phyloP scores from a whole-genome alignment of 169 alveolate species.

The Amoebophrya sp. region DNA sequence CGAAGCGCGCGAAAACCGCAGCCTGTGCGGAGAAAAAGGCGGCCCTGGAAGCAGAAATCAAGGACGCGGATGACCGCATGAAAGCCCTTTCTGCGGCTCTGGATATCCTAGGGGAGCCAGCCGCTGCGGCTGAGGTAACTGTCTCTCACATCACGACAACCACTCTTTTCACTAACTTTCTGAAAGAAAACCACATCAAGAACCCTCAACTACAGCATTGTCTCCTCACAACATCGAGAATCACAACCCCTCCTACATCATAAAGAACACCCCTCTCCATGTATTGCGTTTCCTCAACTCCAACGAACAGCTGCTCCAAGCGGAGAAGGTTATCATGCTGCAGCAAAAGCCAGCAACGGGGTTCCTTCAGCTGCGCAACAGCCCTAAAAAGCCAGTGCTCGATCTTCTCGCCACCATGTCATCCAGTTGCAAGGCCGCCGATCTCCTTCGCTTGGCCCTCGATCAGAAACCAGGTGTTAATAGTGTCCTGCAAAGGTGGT shows the following conservation, averaged over 20 bases:
- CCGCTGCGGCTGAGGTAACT: slow-evolving; percentile 7
- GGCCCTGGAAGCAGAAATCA: not conserved
- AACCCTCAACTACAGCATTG: too few relatives aligned
- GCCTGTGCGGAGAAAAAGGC: not conserved
- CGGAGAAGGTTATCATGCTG: not conserved
- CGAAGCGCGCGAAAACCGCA: not conserved
- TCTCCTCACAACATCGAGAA: too few relatives aligned
- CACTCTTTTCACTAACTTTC: too few relatives aligned
- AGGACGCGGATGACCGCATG: slow-evolving; percentile 24
- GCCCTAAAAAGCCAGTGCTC: not conserved
- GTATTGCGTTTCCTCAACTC: too few relatives aligned
- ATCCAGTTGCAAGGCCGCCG: not conserved
- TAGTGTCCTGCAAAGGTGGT: too few relatives aligned
- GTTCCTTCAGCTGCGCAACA: not conserved
- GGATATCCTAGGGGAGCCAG: not conserved
- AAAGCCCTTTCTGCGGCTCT: not conserved
- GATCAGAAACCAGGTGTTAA: not conserved
- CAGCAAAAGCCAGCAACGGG: not conserved
- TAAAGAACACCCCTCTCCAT: too few relatives aligned
- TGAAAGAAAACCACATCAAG: too few relatives aligned
- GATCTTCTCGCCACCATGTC: slow-evolving; percentile 10
- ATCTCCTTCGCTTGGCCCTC: not conserved
- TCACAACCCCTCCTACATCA: too few relatives aligned
- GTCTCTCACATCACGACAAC: too few relatives aligned
- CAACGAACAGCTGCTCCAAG: not conserved